Evolutionary conservation across 345 rosid species (phyloP).

Genomic region (Gossypium mustelinum): DNA sequence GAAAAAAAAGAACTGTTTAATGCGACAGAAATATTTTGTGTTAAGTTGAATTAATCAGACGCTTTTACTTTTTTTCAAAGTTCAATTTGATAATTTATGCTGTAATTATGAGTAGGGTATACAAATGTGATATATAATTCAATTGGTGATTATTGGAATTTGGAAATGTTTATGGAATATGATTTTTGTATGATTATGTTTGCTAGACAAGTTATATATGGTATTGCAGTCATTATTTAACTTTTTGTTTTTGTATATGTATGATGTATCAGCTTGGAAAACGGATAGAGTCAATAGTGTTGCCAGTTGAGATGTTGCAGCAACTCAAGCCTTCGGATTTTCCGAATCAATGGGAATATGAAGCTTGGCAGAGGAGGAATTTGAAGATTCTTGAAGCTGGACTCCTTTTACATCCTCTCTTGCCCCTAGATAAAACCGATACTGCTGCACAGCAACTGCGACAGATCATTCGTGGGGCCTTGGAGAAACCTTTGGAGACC

Average conservation of each 20-base stretch:
- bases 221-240: too few species aligned
- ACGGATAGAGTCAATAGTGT: slow-evolving; percentile 69
- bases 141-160: not conserved
- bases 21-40: too few species aligned
- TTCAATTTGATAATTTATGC: not conserved
- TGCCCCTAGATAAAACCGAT: slow-evolving; percentile 52
- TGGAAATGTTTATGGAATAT: too few species aligned
- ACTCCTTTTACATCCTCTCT: slow-evolving; percentile 63
- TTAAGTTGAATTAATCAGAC: too few species aligned
- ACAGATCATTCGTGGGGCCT: slow-evolving; percentile 49
- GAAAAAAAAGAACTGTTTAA: too few species aligned
- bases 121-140: not conserved
- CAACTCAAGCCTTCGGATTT: slow-evolving; percentile 78
- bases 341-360: slow-evolving; percentile 61
- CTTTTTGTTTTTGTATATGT: not conserved
- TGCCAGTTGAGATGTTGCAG: slow-evolving; percentile 87
- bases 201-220: too few species aligned
- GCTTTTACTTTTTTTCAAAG: too few species aligned
- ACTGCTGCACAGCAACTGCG: slow-evolving; percentile 50
- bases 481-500: slow-evolving; percentile 59
- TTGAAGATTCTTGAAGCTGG: slow-evolving; percentile 89
- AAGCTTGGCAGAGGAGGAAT: slow-evolving; percentile 77
- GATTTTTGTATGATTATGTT: too few species aligned
- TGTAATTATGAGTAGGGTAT: not conserved
- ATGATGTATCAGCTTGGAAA: slow-evolving; percentile 67